Base-by-base conservation (phyloP, 208 protist genomes). In the Borovskyia barvae region DNA sequence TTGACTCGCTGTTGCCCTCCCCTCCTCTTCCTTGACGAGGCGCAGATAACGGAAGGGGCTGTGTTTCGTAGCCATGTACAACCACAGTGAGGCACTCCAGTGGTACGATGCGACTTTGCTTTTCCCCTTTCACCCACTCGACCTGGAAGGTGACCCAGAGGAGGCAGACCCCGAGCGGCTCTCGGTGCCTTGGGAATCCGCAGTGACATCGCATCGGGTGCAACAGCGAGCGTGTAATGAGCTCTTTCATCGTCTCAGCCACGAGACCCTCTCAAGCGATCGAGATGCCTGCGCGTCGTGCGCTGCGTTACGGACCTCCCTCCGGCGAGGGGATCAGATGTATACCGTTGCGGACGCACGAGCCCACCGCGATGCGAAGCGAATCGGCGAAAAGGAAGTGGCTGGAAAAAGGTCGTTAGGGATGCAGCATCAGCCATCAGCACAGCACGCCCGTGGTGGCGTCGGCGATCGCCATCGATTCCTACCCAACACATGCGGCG, bases 21-120 rank as follows among this genome's bases (percentile, higher is more conserved):
- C 50, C 22, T 26, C 33, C 20, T 51, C 28, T 25, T 25, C 1
- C 40, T 12, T 55, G 1, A 32, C 30, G 0, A 25, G 19, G n/a
- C n/a, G n/a, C n/a, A n/a, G n/a, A n/a, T n/a, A n/a, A n/a, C n/a
- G n/a, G n/a, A n/a, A n/a, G n/a, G n/a, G n/a, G n/a, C n/a, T n/a
- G n/a, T n/a, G n/a, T n/a, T n/a, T n/a, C n/a, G n/a, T n/a, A n/a
- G n/a, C n/a, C 39, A 85, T 85, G 72, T 78, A 71, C 63, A 36
- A 59, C 3, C 28, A 53, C 3, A 66, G 65, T 6, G 78, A 85
- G 29, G 43, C 19, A 6, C 33, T 77, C 41, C 47, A 58, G 40
- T 85, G 78, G 78, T 73, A 72, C 55, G 78, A 85, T 53, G 73
- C 64, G 4, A 48, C 58, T 15, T 35, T 85, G 12, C 48, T 85